Evolutionary conservation across 2,329 filamentous ascomycete species (phyloP).

Genomic region (Arthrinium puccinioides): DNA sequence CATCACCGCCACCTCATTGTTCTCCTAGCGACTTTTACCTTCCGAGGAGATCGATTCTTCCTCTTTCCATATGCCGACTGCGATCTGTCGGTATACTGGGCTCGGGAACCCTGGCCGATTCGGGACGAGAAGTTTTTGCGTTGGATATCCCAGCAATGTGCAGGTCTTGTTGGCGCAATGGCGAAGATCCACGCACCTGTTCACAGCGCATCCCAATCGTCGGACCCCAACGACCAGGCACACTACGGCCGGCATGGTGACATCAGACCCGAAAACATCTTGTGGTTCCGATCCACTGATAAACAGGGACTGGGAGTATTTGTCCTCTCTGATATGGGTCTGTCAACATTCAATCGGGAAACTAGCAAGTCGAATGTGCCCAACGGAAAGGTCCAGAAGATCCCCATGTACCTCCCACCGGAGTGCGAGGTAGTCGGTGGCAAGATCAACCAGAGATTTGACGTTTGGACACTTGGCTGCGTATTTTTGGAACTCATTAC

Average conservation of each 20-base stretch:
- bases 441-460: conserved; percentile 5
- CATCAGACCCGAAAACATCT: conserved; percentile 13
- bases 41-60: conserved; percentile 10
- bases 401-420: conserved; percentile 6
- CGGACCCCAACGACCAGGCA: background rate
- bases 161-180: conserved; percentile 6
- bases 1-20: conserved; percentile 14
- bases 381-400: background rate
- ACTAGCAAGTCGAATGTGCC: conserved; percentile 7
- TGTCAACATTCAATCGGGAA: conserved; percentile 6
- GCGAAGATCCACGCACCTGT: conserved; percentile 11
- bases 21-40: conserved; percentile 12
- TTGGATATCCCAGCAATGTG: conserved; percentile 7
- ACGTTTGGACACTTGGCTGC: conserved; percentile 10
- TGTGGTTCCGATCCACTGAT: conserved; percentile 6
- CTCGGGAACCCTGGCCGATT: background rate
- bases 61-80: conserved; percentile 19
- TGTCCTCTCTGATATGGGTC: conserved; percentile 10
- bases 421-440: conserved; percentile 7
- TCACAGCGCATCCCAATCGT: background rate
- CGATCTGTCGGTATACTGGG: conserved; percentile 13
- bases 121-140: background rate
- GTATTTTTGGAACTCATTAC: conserved; percentile 9
- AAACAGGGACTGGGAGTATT: background rate
- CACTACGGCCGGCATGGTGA: conserved; percentile 19